phyloP scores from a whole-genome alignment of 768 basidiomycete species.

The Trametopsis cervina region DNA sequence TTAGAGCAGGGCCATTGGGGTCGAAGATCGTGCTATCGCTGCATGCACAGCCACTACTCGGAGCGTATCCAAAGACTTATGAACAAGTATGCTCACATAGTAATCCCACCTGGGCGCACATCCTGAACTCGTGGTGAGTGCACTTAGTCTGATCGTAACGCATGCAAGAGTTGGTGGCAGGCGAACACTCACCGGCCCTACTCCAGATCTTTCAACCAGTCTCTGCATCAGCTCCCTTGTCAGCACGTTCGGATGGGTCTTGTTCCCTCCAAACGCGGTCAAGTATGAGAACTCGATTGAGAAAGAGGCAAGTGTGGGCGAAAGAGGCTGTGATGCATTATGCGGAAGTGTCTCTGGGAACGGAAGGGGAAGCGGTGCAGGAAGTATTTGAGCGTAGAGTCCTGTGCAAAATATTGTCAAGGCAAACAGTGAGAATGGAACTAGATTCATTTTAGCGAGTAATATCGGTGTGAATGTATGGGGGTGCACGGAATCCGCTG shows the following conservation, averaged over 20 bases:
- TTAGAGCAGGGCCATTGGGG: constrained; percentile 16
- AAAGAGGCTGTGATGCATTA: constrained; percentile 19
- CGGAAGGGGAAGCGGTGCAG: not conserved
- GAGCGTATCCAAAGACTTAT: no score
- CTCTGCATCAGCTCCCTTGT: constrained; percentile 20
- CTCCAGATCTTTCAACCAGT: constrained; percentile 23
- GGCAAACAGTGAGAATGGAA: no score
- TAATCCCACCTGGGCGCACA: constrained; percentile 25
- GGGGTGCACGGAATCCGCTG: no score
- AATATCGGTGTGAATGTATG: no score
- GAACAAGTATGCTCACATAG: constrained; percentile 20
- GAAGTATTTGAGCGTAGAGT: not conserved
- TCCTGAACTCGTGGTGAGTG: no score
- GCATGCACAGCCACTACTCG: no score
- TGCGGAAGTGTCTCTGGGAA: constrained; percentile 4
- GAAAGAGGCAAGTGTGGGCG: constrained; percentile 21
- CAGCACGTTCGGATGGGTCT: constrained; percentile 22
- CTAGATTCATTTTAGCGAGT: no score
- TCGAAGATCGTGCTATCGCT: constrained; percentile 22
- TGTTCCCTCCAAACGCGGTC: constrained; percentile 23
- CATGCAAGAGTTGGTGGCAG: no score
- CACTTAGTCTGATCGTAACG: no score
- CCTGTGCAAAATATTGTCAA: no score
- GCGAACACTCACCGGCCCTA: constrained; percentile 16
- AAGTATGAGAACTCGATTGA: constrained; percentile 26